Base-by-base conservation (phyloP, 148 eudicot genomes). In the Chenopodium berlandieri region DNA sequence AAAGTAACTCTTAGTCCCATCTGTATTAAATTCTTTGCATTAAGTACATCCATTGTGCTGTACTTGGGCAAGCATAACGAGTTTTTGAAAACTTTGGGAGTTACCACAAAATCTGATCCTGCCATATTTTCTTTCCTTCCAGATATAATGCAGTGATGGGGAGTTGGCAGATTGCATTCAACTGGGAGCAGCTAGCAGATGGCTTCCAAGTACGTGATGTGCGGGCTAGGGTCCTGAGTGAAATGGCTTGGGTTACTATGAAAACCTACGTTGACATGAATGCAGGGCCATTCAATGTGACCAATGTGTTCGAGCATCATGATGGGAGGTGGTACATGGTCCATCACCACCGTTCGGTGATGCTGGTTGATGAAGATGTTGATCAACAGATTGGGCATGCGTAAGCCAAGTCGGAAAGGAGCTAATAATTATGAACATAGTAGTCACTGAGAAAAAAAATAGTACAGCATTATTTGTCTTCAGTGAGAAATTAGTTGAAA, bases 181-280 rank as follows among this genome's bases (percentile, higher is more conserved):
- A 83, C 86, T 91, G 94, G 97, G 94, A 89, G 65, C 86, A 86
- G 47, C 88, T 87, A 78, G 89, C 80, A 44, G 93, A 86, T 37
- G 88, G 85, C 80, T 89, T 96, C 79, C 94, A 90, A 88, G 81
- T 94, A 71, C 88, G 89, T 71, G 98, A 96, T 84, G 97, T 94
- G 56, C 83, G 93, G 76, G 86, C 87, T 19, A 86, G 99, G 68
- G 94, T 94, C 20, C 87, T 89, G 60, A 82, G 94, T 19, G 97
- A 89, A 67, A 80, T 86, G 90, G 97, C 99, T 81, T 96, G 99
- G 99, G 97, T 93, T 32, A 95, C 93, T 64, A 88, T 95, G 97
- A 91, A 87, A 89, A 88, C 94, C 62, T 91, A 85, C 56, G 83
- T 91, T 56, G 91, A 88, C 85, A 71, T 88, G 84, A 90, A 89